Base-by-base conservation (phyloP, 2,329 filamentous ascomycete genomes). In the Clonostachys sp. region DNA sequence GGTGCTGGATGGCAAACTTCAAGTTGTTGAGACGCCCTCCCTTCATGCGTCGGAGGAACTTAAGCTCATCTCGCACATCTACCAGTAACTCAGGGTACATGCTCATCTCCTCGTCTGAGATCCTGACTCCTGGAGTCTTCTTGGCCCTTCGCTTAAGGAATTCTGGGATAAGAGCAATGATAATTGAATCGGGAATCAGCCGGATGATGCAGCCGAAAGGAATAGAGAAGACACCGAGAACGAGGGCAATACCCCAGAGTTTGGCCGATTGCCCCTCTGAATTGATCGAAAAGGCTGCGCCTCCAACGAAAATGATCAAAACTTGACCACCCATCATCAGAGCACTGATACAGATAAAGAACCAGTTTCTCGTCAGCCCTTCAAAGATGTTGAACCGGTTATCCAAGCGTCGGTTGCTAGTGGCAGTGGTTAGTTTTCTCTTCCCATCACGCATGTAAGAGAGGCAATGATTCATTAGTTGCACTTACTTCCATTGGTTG, bases 381-480 rank as follows among this genome's bases (percentile, higher is more conserved):
- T 96, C 92, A 51, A 97, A 92, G 52, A 97, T 91, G 68, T 97
- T 97, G 76, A 96, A 91, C 47, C 84, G 81, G 68, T 97, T 97
- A 66, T 97, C 92, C 47, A 97, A 77, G 12, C 92, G 89, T 50
- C 92, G 89, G 70, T 95, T 96, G 73, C 81, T 86, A 51, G 5
- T 24, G 38, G 5, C 9, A 35, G 34, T 36, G 53, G 46, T 48
- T 44, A 47, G 45, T 33, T 61, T 54, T 20, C 34, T 12, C 30
- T 14, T 34, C 24, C 16, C n/a, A 10, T 10, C 13, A 24, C n/a
- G 12, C 12, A 16, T 44, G 7, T 5, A 17, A 13, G 9, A 16
- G 34, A n/a, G 20, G 20, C 14, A 12, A 18, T 20, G 5, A 33
- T 43, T 16, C 6, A 33, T 16, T 18, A 14, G 17, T 20, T 12